Evolutionary conservation across 345 rosid species (phyloP).

Genomic region (Boechera divaricarpa): DNA sequence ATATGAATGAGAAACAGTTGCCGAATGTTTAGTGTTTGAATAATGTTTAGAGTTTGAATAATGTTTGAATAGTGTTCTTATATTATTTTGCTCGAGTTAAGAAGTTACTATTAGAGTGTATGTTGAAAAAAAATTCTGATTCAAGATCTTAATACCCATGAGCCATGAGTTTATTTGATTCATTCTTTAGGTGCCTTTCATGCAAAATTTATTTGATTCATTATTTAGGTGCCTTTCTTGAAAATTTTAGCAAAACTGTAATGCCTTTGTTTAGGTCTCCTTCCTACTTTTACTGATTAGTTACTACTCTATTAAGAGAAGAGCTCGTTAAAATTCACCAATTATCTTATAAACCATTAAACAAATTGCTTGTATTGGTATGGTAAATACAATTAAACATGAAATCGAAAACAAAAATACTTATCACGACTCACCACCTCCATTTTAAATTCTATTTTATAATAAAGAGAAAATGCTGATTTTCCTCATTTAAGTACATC

Average conservation of each 20-base stretch:
- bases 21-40: not conserved
- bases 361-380: not conserved
- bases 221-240: not conserved
- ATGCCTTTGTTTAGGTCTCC: not conserved
- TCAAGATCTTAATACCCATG: not conserved
- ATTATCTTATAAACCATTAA: no score
- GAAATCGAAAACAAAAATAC: no score
- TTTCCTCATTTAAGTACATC: not conserved
- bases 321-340: not conserved
- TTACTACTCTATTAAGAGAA: not conserved
- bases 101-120: not conserved
- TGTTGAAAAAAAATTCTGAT: no score
- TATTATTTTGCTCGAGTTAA: not conserved
- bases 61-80: not conserved
- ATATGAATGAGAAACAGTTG: constrained; percentile 3
- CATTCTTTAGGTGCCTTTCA: not conserved
- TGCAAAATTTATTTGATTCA: not conserved
- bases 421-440: no score
- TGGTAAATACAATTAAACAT: not conserved
- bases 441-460: no score
- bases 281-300: not conserved
- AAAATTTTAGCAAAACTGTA: not conserved
- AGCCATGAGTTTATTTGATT: not conserved
- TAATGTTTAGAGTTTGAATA: not conserved
- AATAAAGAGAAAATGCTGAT: not conserved